Conservation (phyloP, 2,329 filamentous ascomycete genomes). For the Fusarium chlamydosporum region DNA sequence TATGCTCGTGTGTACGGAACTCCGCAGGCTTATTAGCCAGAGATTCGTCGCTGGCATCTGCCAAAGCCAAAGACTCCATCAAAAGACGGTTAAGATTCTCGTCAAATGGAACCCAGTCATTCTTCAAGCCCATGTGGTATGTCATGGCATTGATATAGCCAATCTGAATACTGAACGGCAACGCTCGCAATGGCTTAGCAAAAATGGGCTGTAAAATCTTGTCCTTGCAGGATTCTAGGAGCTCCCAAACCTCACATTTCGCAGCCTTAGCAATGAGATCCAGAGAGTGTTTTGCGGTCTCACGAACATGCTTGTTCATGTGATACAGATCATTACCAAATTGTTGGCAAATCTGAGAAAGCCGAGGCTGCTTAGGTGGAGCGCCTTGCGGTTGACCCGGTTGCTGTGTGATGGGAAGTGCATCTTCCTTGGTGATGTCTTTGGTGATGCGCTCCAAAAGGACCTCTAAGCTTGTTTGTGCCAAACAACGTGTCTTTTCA, state of each 20-base stretch:
- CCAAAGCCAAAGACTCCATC: constrained; percentile 92
- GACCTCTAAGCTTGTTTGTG: constrained; percentile 85
- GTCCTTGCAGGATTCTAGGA: constrained; percentile 91
- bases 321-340: constrained; percentile 92
- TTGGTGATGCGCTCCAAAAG: constrained; percentile 85
- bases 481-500: constrained; percentile 86
- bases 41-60: constrained; percentile 94
- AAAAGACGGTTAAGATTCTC: constrained; percentile 90
- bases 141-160: constrained; percentile 98
- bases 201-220: constrained; percentile 92
- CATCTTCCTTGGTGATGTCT: constrained; percentile 83
- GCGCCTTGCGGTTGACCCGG: constrained; percentile 57
- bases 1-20: constrained; percentile 94
- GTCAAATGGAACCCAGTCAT: constrained; percentile 91
- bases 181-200: constrained; percentile 90
- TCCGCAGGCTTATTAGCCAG: constrained; percentile 93
- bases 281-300: constrained; percentile 85
- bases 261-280: constrained; percentile 84
- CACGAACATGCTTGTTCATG: constrained; percentile 94
- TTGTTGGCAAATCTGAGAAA: constrained; percentile 84
- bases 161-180: constrained; percentile 96
- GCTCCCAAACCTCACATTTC: constrained; percentile 84
- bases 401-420: constrained; percentile 56
- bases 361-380: constrained; percentile 67
- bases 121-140: constrained; percentile 91